These are phyloP conservation scores for Fusarium buharicum DNA, from an alignment of 2,329 filamentous ascomycete species.

Conservation along the genomic window DNA sequence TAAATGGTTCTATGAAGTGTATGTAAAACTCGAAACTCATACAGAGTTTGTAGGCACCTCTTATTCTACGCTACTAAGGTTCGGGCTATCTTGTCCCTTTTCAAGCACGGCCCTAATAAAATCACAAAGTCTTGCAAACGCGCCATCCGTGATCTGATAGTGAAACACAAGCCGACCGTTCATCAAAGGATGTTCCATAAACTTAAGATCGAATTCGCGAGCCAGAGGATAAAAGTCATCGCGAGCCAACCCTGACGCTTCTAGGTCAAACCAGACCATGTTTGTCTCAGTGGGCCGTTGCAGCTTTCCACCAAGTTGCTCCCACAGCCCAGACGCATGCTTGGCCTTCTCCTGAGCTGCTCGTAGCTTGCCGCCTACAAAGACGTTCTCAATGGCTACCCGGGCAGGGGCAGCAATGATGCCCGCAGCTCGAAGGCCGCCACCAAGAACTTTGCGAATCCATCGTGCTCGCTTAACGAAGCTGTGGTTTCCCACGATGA, in stretches of 20 bases:
- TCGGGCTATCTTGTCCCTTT: no score
- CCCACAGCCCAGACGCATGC: slow-evolving; percentile 74
- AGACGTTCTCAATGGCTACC: slow-evolving; percentile 68
- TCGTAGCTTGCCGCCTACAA: slow-evolving; percentile 66
- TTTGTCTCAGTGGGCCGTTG: slow-evolving; percentile 81
- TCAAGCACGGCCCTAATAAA: no score
- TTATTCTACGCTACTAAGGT: no score
- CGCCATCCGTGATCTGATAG: no score
- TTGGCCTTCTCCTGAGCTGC: slow-evolving; percentile 71
- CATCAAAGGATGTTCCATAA: slow-evolving; percentile 35
- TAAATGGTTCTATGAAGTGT: no score
- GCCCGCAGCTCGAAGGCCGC: slow-evolving; percentile 77
- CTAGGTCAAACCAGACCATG: slow-evolving; percentile 88
- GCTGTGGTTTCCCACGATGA: slow-evolving; percentile 66
- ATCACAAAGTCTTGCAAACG: no score
- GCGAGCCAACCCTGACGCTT: slow-evolving; percentile 61
- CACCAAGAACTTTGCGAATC: slow-evolving; percentile 76
- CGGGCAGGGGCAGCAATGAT: slow-evolving; percentile 76
- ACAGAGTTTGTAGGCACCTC: no score
- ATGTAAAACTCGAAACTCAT: no score
- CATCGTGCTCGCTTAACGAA: slow-evolving; percentile 54
- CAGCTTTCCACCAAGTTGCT: slow-evolving; percentile 73
- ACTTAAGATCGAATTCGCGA: slow-evolving; percentile 54
- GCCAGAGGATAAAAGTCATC: slow-evolving; percentile 54
- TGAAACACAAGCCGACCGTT: no score